Evolutionary conservation across 257 asterid genomes (phyloP), one percentile per base, ranked within the genome.

Genomic region (Nicotiana benthamiana): DNA sequence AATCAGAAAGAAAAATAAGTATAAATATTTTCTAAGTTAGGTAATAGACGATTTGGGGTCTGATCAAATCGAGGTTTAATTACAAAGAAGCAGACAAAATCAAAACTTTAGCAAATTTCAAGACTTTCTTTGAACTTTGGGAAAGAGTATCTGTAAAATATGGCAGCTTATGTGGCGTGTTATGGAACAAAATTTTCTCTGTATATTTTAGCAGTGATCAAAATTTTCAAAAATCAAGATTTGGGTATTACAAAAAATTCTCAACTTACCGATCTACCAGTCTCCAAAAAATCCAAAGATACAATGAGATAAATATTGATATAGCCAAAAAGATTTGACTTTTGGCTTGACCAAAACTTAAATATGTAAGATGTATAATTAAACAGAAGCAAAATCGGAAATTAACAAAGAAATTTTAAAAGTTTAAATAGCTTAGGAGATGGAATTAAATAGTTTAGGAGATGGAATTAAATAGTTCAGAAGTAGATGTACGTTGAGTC

Each of bases 121-220:
- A 20, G 32, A 24, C 24, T 43, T 72, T 72, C 22, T 72, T 67
- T 46, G 16, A 72, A 72, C 40, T 72, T n/a, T 72, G 20, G 78
- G 40, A 3, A 24, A 24, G 26, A 11, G 12, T 12, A 43, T 48
- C 4, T 48, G 5, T 12, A 10, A 59, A 56, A 79, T 75, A 94
- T 95, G 99, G 94, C 82, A 6, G 87, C 81, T 36, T 97, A 95
- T 80, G 27, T 92, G 27, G 85, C 89, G 15, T 94, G 98, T 76
- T 93, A 98, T 68, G 89, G 83, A 32, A 36, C 88, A 20, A 79
- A 27, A 82, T 94, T 96, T 80, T 96, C 82, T 62, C 74, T 92
- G 82, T 90, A 1, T 57, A 80, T 94, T 51, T 32, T 86, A 15
- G 84, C 79, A 20, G 46, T 92, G 62, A 84, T 88, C 16, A 79